Evolutionary conservation across 2,329 filamentous ascomycete species (phyloP), one percentile per base, ranked within the genome.

Genomic region (Aspergillus hortae): DNA sequence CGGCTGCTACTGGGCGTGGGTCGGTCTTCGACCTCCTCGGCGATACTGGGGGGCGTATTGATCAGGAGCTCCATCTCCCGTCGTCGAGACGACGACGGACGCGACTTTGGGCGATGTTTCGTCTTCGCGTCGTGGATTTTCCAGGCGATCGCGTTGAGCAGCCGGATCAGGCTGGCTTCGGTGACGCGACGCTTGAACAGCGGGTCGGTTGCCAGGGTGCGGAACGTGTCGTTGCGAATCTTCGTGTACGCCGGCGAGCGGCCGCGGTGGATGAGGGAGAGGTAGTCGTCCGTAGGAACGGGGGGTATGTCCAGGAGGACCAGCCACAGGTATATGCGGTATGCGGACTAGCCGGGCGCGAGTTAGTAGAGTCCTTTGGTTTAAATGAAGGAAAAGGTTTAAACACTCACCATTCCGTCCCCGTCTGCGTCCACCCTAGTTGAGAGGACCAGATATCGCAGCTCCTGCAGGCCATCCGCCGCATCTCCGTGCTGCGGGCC

Each of bases 141-240:
- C 92, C 94, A 99, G 32, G 92, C 92, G 42, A 96, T 85, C 21
- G 94, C 94, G 69, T 99, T 99, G 53, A 99, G 83, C 4, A 99
- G 82, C 11, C 94, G 89, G 55, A 96, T 97, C 40, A 99, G 77
- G 70, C 89, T 95, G 55, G 95, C 95, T 72, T 99, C 94, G 52
- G 90, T 96, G 54, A 99, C 94, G 52, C 92, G 88, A 30, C 94
- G 86, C 56, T 94, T 89, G 78, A 97, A 99, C 33, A 99, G 83
- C n/a, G 92, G 92, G 66, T 99, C 94, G 47, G 92, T 96, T 30
- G 94, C 94, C 49, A 99, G 80, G 0, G 94, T 99, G 62, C 94
- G 90, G 71, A 97, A 97, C 38, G 94, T 96, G 71, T 99, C 94
- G 73, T 99, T 96, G 69, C 92, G 89, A 67, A 99, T 99, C 76